Base-by-base conservation (phyloP, 2,329 filamentous ascomycete species). In the Aureobasidium namibiae region DNA sequence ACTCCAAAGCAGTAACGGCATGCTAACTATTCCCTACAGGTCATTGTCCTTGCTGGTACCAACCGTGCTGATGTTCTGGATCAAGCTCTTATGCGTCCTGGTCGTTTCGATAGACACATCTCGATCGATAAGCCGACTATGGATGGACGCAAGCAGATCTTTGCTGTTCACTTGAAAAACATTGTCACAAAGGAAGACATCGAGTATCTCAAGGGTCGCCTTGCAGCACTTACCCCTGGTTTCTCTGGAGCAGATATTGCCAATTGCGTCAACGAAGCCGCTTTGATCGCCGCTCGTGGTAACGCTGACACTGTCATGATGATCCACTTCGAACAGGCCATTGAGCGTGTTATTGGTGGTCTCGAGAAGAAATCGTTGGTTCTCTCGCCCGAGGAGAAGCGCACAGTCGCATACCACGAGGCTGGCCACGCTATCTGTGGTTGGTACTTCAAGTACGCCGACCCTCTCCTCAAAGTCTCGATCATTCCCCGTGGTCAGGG, bases 191-290 rank as follows among this genome's bases (percentile, higher is more conserved):
- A 87, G 62, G 94, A 96, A 73, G 89, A 99, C 69, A 78, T 92
- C 63, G 90, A 96, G 41, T 87, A 90, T 70, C 79, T 99, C 46
- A 87, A 90, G 65, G 94, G 94, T 62, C 87, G 94, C 67, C 82
- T 99, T 49, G 86, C 94, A 58, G 92, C 94, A 45, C 79, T 99
- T 65, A 99, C 94, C 3, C 94, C 94, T 58, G 94, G 94, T 33
- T 99, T 99, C 75, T 92, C 92, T 59, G 94, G 94, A 75, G 94
- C 94, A 49, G 94, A 99, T 72, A 99, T 99, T 74, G 91, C 94
- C 70, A 99, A 99, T 74, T 95, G 92, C 71, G 91, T 96, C 67
- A 99, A 99, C 70, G 94, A 99, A 78, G 94, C 94, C 65, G 94
- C 94, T 59, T 79, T 99, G 48, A 92, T 97, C 71, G 91, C 92